Evolutionary conservation across 306 rosid species (phyloP), one percentile per base, ranked within the genome.

Genomic region (Vachellia pachyceras): DNA sequence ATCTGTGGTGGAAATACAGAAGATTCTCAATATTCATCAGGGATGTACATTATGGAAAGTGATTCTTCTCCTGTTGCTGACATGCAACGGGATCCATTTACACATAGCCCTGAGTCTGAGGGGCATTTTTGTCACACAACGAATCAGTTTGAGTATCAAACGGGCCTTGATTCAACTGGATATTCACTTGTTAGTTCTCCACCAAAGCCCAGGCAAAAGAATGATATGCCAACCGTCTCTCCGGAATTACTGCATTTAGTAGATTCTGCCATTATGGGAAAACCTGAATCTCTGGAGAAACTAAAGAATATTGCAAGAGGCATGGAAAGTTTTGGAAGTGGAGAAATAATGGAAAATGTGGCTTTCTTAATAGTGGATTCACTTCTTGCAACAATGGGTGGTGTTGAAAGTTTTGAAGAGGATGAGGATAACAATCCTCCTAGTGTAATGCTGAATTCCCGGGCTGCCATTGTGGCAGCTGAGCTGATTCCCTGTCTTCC

Each of bases 211-310:
- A 91, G 82, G 87, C 83, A 89, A 73, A 89, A 91, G 84, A 85
- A 87, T 85, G 83, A 82, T 39, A 85, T 66, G 84, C 85, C 94
- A 17, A 93, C 83, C 77, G 92, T 88, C 75, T 91, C 99, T 52
- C 98, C 99, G 13, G 99, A 95, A 82, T 83, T 95, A 66, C 80
- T 95, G 88, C 99, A 95, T 87, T 86, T 95, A 77, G 94, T 95
- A 81, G 99, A 95, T 88, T 95, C 99, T 58, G 98, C 99, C 85
- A 95, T 95, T 65, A 93, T 95, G 99, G 99, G 99, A 60, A 95
- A 95, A 86, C 97, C 94, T 50, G 97, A 95, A 88, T 83, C 94
- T 83, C 76, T 93, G 86, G 96, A 93, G 82, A 93, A 91, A 55
- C 84, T 95, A 78, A 95, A 95, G 89, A 95, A 92, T 74, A 88